Conservation (phyloP, 164 flowering plant species). For the Berberis thunbergii region DNA sequence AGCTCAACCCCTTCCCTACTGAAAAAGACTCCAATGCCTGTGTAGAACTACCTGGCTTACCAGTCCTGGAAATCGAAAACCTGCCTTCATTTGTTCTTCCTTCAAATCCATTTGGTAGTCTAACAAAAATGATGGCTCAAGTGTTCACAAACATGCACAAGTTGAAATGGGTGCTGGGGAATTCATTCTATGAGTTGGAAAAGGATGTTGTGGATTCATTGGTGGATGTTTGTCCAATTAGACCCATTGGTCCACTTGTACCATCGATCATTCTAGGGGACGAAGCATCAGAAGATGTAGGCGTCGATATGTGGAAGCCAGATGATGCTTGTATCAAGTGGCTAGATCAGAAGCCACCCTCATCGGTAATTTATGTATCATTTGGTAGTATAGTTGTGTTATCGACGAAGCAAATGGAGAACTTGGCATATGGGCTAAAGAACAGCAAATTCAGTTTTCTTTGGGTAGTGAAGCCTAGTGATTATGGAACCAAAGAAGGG, state of each 20-base stretch:
- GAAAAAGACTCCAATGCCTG: conserved; percentile 23
- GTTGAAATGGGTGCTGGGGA: conserved; percentile 51
- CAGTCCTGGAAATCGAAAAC: conserved; percentile 46
- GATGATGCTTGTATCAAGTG: conserved; percentile 41
- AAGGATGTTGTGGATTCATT: conserved; percentile 30
- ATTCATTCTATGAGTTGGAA: conserved; percentile 67
- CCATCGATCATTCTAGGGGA: background rate
- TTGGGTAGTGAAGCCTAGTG: conserved; percentile 52
- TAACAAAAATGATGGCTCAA: conserved; percentile 26
- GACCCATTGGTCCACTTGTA: conserved; percentile 58
- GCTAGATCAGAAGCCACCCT: conserved; percentile 38
- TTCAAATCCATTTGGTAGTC: conserved; percentile 22
- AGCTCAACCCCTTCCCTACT: conserved; percentile 37
- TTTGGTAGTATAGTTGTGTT: conserved; percentile 44
- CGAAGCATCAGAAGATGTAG: conserved; percentile 3
- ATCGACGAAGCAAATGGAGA: conserved; percentile 43
- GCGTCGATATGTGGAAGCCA: conserved; percentile 39
- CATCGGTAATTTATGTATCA: conserved; percentile 57
- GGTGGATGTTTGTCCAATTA: conserved; percentile 27
- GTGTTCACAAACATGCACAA: conserved; percentile 39
- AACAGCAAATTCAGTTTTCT: conserved; percentile 35
- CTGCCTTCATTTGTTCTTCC: conserved; percentile 64
- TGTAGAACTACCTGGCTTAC: conserved; percentile 49
- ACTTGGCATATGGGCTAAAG: conserved; percentile 45
- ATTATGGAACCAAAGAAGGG: background rate